Conservation (phyloP, 2,329 filamentous ascomycete species). For the Daldinia sp. region DNA sequence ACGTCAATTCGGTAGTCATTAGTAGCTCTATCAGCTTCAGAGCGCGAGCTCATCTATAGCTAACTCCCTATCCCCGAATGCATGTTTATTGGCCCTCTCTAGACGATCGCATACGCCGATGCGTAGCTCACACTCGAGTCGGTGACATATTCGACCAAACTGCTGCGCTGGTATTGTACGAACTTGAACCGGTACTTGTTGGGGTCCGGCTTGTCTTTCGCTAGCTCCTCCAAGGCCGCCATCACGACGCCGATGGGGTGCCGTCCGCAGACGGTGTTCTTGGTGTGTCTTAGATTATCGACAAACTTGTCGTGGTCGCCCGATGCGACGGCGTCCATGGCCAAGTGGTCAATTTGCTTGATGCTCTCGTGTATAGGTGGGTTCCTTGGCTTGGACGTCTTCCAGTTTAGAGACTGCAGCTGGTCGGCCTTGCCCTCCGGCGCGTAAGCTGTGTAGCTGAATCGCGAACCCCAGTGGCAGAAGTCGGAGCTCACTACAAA, state of each 20-base stretch:
- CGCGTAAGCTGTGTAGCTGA: constrained; percentile 82
- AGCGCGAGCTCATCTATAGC: constrained; percentile 32
- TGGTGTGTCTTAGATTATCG: constrained; percentile 72
- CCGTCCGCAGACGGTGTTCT: constrained; percentile 92
- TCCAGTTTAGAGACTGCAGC: constrained; percentile 50
- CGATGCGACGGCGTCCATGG: constrained; percentile 84
- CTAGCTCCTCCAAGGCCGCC: constrained; percentile 79
- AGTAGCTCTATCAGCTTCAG: constrained; percentile 14
- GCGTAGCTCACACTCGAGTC: constrained; percentile 96
- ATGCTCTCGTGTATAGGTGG: constrained; percentile 85
- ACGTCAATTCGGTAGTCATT: constrained; percentile 4
- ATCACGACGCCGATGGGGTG: constrained; percentile 95
- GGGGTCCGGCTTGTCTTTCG: constrained; percentile 51
- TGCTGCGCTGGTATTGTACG: constrained; percentile 87
- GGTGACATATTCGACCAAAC: constrained; percentile 68
- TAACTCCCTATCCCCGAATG: background rate
- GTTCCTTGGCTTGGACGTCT: constrained; percentile 48
- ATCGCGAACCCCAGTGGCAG: constrained; percentile 91
- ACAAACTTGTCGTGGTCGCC: constrained; percentile 77
- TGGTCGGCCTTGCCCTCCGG: constrained; percentile 52
- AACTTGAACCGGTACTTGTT: constrained; percentile 73
- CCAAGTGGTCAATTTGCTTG: constrained; percentile 76
- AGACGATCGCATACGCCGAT: constrained; percentile 85
- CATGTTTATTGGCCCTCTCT: constrained; percentile 17
- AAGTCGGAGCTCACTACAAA: constrained; percentile 96